Base-by-base conservation (phyloP, 2,329 filamentous ascomycete genomes). In the Colletotrichum eremochloae region DNA sequence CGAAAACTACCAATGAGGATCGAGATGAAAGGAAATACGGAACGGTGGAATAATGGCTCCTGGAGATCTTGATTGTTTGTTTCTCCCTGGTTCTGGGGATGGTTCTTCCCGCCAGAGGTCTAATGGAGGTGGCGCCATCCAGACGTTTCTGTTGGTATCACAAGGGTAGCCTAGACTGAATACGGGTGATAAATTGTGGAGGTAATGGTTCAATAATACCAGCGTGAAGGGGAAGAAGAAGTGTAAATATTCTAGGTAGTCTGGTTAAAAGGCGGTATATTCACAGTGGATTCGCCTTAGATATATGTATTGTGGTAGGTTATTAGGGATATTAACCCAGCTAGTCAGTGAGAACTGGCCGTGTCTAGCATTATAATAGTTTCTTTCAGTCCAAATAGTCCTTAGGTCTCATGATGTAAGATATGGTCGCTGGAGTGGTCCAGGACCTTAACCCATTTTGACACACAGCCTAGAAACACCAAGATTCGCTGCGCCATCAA, bases 31-130 rank as follows among this genome's bases (percentile, higher is more conserved):
- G 15, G 36, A 46, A 31, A 24, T 12, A 12, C 12, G 60, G 3
- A 40, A 31, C 5, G n/a, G 18, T 9, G 38, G 36, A 14, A 52
- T 20, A 57, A 29, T 36, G 38, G 65, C 36, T 38, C 8, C 20
- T 11, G 8, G 24, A n/a, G 15, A 9, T 31, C 5, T 52, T 20
- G 36, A 68, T 68, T 15, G 0, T 33, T 52, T 15, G 31, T 36
- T 50, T n/a, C 31, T 36, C 31, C 50, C 20, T 46, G 65, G 1
- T 2, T 63, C 67, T 31, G 53, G 40, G 58, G 67, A 61, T 56
- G 31, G 36, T 18, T 40, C 15, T 52, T 29, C 63, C 57, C 63
- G 36, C 63, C 36, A 57, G 18, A 20, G 20, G 14, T 33, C 33
- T 56, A 8, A 40, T 0, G n/a, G 31, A 44, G 14, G n/a, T 58